Percentiles rank a stretch among this genome's conserved stretches.
phyloP scores from a whole-genome alignment of 176 grass and related monocot genomes.

The Cocos nucifera region DNA sequence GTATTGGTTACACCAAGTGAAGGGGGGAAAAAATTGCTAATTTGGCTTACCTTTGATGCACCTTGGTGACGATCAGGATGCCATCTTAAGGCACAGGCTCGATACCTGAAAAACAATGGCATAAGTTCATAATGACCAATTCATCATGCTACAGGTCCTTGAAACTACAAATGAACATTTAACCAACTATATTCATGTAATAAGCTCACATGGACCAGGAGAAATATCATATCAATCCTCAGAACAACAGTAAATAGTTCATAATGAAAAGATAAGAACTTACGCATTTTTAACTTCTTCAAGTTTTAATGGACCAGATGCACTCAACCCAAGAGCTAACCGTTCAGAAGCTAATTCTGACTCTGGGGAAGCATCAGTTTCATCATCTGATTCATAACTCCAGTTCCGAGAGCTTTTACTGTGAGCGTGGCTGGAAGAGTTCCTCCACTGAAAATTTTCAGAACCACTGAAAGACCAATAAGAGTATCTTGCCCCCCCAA shows the following conservation, averaged over 20 bases:
- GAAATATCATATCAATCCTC: too few relatives aligned
- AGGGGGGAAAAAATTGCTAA: background rate
- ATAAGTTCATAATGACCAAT: too few relatives aligned
- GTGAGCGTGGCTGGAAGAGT: constrained; percentile 22
- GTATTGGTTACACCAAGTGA: too few relatives aligned
- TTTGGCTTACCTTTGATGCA: constrained; percentile 50
- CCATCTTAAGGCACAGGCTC: constrained; percentile 83
- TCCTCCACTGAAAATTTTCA: constrained; percentile 35
- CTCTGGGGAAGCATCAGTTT: constrained; percentile 22
- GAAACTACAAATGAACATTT: too few relatives aligned
- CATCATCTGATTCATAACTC: constrained; percentile 55
- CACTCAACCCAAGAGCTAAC: constrained; percentile 65
- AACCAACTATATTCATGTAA: too few relatives aligned
- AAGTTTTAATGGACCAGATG: constrained; percentile 65
- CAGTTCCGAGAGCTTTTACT: constrained; percentile 40
- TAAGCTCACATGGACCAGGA: too few relatives aligned
- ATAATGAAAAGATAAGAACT: constrained; percentile 19
- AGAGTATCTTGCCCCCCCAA: constrained; percentile 38
- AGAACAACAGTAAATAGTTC: too few relatives aligned
- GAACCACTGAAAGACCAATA: constrained; percentile 57
- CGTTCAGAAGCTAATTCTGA: constrained; percentile 47
- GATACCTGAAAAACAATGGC: constrained; percentile 43
- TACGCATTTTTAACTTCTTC: constrained; percentile 96
- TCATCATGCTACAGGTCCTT: too few relatives aligned
- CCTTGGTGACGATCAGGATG: constrained; percentile 91